Evolutionary conservation across 495 filamentous ascomycete species (phyloP).

Genomic region (Penicillium arizonense): DNA sequence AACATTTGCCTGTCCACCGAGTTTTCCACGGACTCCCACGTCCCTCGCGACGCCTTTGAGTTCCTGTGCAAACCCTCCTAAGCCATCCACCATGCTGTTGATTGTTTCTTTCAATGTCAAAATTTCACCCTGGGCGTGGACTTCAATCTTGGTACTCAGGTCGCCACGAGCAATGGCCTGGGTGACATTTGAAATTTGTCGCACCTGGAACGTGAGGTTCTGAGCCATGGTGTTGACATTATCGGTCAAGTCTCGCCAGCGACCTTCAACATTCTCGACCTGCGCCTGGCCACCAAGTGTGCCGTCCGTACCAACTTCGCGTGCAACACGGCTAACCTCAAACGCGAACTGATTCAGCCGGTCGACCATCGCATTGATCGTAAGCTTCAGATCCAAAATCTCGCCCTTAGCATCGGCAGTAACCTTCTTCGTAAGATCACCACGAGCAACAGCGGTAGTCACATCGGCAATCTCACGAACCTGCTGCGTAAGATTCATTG

Average conservation of each 20-base stretch:
- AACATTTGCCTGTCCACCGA: constrained; percentile 88
- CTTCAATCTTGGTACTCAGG: constrained; percentile 83
- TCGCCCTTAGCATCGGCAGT: constrained; percentile 91
- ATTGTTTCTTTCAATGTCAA: constrained; percentile 87
- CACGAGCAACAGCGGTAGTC: constrained; percentile 85
- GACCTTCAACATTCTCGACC: constrained; percentile 88
- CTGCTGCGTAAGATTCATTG: constrained; percentile 71
- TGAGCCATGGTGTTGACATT: constrained; percentile 96
- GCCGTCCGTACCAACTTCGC: constrained; percentile 88
- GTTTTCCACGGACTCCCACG: constrained; percentile 86
- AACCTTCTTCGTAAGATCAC: constrained; percentile 88
- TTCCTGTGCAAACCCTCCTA: constrained; percentile 88
- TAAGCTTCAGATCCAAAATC: constrained; percentile 84
- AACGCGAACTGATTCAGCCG: constrained; percentile 88
- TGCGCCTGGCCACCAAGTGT: constrained; percentile 86
- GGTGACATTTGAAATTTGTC: constrained; percentile 91
- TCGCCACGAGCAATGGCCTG: constrained; percentile 88
- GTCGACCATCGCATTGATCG: constrained; percentile 94
- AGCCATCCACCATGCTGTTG: constrained; percentile 91
- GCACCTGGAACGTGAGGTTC: constrained; percentile 89
- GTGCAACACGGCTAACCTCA: constrained; percentile 88
- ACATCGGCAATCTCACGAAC: constrained; percentile 92
- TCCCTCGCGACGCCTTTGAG: constrained; percentile 92
- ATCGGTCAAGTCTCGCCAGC: constrained; percentile 87
- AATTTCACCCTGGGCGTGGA: constrained; percentile 89